These are phyloP conservation scores for Cyclotella atomus DNA, from an alignment of 108 stramenopile species.

Conservation along the genomic window DNA sequence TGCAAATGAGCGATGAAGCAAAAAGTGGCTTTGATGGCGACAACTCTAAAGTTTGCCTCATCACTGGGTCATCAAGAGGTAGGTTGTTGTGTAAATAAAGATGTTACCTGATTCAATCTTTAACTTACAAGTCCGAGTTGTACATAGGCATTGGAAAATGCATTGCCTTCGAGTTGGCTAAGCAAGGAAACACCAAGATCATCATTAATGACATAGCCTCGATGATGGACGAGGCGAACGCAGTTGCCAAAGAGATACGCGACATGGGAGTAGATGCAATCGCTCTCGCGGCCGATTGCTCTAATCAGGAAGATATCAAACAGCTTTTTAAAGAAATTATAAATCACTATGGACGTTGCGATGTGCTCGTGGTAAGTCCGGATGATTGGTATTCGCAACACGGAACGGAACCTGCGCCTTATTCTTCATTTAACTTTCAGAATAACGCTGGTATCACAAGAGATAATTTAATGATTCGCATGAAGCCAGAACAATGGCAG, in stretches of 20 bases:
- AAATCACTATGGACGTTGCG: slow-evolving; percentile 38
- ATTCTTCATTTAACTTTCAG: too few species aligned
- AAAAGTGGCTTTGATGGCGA: not conserved
- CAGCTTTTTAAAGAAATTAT: slow-evolving; percentile 58
- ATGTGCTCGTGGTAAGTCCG: slow-evolving; percentile 42
- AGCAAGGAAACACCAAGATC: slow-evolving; percentile 62
- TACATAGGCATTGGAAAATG: slow-evolving; percentile 59
- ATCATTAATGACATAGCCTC: slow-evolving; percentile 44
- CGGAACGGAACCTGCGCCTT: too few species aligned
- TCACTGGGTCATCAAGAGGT: slow-evolving; percentile 63
- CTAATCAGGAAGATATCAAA: slow-evolving; percentile 54
- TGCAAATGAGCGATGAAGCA: slow-evolving; percentile 33
- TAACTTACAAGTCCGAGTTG: too few species aligned
- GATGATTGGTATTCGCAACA: too few species aligned
- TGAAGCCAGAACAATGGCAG: slow-evolving; percentile 77
- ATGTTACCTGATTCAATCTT: too few species aligned
- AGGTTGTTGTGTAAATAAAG: too few species aligned
- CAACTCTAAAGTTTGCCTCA: slow-evolving; percentile 44
- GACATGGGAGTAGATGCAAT: slow-evolving; percentile 38
- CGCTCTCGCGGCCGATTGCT: slow-evolving; percentile 52
- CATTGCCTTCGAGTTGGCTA: slow-evolving; percentile 59
- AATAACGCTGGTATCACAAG: slow-evolving; percentile 80
- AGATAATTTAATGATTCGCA: slow-evolving; percentile 62
- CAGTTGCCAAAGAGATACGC: slow-evolving; percentile 25
- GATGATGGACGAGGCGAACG: slow-evolving; percentile 35